A percentile compares a stretch with the other conserved stretches of the same genome.
Conservation (phyloP, 1,284 basidiomycete species). For the Agaricales sp. region DNA sequence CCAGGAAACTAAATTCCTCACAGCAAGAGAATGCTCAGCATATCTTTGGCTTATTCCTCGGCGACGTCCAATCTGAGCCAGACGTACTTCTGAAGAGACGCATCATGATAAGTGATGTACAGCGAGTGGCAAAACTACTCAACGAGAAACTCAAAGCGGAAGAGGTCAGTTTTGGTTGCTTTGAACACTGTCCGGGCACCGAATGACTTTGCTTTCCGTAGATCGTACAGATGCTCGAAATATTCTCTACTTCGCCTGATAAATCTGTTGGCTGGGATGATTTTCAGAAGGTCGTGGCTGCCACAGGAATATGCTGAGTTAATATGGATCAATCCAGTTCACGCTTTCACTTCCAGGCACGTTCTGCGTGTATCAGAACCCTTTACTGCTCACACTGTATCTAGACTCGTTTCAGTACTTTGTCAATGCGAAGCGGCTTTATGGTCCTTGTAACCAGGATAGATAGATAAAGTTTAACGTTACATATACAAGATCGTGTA, state of each 20-base stretch:
- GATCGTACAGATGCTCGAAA: conserved; percentile 67
- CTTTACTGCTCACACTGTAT: too few species aligned
- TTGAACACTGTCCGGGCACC: too few species aligned
- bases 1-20: conserved; percentile 28
- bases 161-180: conserved; percentile 36
- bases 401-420: too few species aligned
- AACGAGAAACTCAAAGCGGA: conserved; percentile 62
- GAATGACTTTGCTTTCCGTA: conserved; percentile 18
- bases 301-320: conserved; percentile 23
- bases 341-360: too few species aligned
- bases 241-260: conserved; percentile 58
- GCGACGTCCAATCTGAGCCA: conserved; percentile 21
- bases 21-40: conserved; percentile 44
- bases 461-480: too few species aligned
- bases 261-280: conserved; percentile 56
- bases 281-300: conserved; percentile 64
- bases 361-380: too few species aligned
- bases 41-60: conserved; percentile 64
- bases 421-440: too few species aligned
- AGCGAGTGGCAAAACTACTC: conserved; percentile 41
- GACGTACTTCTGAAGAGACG: conserved; percentile 35
- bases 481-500: too few species aligned
- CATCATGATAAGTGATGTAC: conserved; percentile 56
- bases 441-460: too few species aligned
- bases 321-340: too few species aligned